These are phyloP conservation scores for Hypoxylon sp. DNA, from an alignment of 2,329 filamentous ascomycete genomes.

Conservation along the genomic window DNA sequence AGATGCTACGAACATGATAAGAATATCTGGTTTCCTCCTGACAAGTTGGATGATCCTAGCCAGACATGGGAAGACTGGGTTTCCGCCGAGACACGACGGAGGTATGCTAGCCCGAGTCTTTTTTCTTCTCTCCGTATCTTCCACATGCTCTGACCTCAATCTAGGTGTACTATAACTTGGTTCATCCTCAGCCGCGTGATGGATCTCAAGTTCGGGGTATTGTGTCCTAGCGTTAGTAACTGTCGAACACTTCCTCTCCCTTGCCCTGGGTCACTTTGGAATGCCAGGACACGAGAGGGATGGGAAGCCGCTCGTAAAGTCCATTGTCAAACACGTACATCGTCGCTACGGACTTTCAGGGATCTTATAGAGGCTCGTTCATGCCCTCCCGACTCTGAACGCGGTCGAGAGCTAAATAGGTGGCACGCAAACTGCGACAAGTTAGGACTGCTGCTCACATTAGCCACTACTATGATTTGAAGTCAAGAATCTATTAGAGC, in stretches of 20 bases:
- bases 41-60: conserved; percentile 35
- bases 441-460: conserved; percentile 42
- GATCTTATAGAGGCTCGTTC: conserved; percentile 46
- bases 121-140: neutral
- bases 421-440: conserved; percentile 49
- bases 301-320: conserved; percentile 43
- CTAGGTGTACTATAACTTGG: conserved; percentile 47
- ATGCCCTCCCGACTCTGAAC: conserved; percentile 31
- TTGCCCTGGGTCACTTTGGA: conserved; percentile 44
- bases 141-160: conserved; percentile 8
- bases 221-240: conserved; percentile 42
- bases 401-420: conserved; percentile 33
- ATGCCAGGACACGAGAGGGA: conserved; percentile 40
- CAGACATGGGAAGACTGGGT: conserved; percentile 50
- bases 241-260: conserved; percentile 47
- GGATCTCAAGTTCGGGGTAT: conserved; percentile 41
- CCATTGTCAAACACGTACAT: conserved; percentile 10
- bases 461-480: conserved; percentile 42
- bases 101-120: conserved; percentile 33
- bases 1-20: conserved; percentile 29
- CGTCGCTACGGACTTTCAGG: conserved; percentile 41
- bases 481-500: neutral
- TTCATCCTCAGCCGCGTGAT: conserved; percentile 48
- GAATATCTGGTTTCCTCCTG: conserved; percentile 37
- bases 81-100: conserved; percentile 46